Evolutionary conservation across 441 rosid genomes (phyloP), one percentile per base, ranked within the genome.

Genomic region (Omphalea diandra): DNA sequence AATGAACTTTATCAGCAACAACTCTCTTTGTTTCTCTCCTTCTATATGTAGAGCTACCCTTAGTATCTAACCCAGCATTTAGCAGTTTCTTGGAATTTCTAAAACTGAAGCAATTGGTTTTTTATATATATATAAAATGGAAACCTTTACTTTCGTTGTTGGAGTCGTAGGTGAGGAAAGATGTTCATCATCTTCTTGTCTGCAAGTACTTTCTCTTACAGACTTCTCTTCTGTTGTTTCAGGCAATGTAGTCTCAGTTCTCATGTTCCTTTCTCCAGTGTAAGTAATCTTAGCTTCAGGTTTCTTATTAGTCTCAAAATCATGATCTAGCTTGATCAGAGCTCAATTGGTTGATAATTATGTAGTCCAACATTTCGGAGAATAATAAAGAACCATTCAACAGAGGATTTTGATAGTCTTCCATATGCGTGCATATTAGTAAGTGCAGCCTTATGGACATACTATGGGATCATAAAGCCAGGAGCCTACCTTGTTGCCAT

Each of bases 221-320:
- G n/a, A n/a, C 17, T 18, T 57, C 17, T n/a, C 26, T 61, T 75
- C n/a, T 66, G 55, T 44, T 33, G 32, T 72, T 75, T 73, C 90
- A 86, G 96, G 96, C 63, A 93, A 87, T 75, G 67, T 87, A 63
- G 84, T 88, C 65, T 90, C 97, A 26, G 80, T 90, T 3, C 83
- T 89, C 14, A 69, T 93, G 78, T 90, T 89, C 75, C 96, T 93
- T 69, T 82, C 98, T 57, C 97, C 98, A 2, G 66, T 79, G 98
- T 90, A 76, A 80, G 4, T 55, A 7, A 15, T 22, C n/a, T n/a
- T n/a, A n/a, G n/a, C n/a, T n/a, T n/a, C n/a, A n/a, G n/a, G n/a
- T n/a, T n/a, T n/a, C n/a, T n/a, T n/a, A n/a, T n/a, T n/a, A n/a
- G n/a, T n/a, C n/a, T n/a, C n/a, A n/a, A n/a, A n/a, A n/a, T n/a